Evolutionary conservation across 1,284 basidiomycete species (phyloP), one percentile per base, ranked within the genome.

Genomic region (Coriolopsis trogii): DNA sequence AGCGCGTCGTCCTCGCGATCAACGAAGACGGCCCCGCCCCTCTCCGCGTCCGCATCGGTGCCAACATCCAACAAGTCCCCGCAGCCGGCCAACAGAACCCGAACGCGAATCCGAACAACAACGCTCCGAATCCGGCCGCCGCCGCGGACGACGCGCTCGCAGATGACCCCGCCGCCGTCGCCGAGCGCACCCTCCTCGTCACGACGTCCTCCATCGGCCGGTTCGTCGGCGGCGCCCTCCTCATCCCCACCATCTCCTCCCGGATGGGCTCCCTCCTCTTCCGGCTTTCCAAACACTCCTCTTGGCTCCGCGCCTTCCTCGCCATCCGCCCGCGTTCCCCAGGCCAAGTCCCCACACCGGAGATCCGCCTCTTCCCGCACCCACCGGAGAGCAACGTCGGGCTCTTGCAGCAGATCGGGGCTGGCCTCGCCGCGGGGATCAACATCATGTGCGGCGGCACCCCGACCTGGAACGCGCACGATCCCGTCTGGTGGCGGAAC

Each of bases 401-500:
- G n/a, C 51, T 41, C 24, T 21, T 62, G 40, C 49, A 41, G 26
- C 60, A 63, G 52, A 9, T 64, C 16, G 58, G 64, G 1, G 25
- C 68, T n/a, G 60, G 58, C 9, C 48, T 78, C 25, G 67, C 68
- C 51, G 58, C 79, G 34, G 71, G 75, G 1, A 54, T 80, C 54
- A 71, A 76, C 31, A 68, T 80, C 8, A 69, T 83, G 0, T 78
- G 77, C 70, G 75, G 79, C 15, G 84, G 83, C 18, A 80, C 81
- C 12, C 73, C 73, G 51, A 74, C 75, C 6, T 89, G 82, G 85
- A 73, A 75, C 6, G 80, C 82, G 54, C 75, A 77, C 41, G 87
- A 90, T 66, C 88, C 87, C 10, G 84, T 90, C 9, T 90, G 88
- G 87, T 90, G 87, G 88, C 72, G 88, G 37, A 91, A 90, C 63